phyloP scores from a whole-genome alignment of 2,329 filamentous ascomycete genomes.

The Sporothrix phasma region DNA sequence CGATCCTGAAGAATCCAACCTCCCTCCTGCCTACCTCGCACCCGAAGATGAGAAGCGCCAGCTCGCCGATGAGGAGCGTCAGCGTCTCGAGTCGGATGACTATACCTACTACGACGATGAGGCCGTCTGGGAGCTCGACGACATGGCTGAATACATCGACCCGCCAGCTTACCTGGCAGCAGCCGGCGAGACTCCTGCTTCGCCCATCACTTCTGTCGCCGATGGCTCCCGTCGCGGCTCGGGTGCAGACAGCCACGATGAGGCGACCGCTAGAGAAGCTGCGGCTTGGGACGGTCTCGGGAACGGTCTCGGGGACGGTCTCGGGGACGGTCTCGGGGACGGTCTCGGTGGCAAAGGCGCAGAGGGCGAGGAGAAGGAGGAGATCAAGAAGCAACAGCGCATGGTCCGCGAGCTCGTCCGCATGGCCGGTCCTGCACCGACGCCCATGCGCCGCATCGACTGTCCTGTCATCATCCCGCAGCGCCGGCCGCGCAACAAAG shows the following conservation, averaged over 20 bases:
- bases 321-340: no score
- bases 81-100: neutral
- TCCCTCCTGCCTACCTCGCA: neutral
- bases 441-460: conserved; percentile 18
- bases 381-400: conserved; percentile 16
- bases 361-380: conserved; percentile 14
- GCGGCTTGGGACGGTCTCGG: no score
- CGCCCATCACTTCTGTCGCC: neutral
- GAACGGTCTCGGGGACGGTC: no score
- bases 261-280: neutral
- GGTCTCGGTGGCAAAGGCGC: neutral
- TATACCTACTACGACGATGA: conserved; percentile 18
- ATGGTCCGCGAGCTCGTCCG: conserved; percentile 19
- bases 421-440: conserved; percentile 19
- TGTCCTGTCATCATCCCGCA: conserved; percentile 32
- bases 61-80: neutral
- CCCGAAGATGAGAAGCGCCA: conserved; percentile 6
- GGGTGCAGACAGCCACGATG: neutral
- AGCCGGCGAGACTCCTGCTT: neutral
- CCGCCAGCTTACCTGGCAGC: conserved; percentile 15
- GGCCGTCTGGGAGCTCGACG: conserved; percentile 22
- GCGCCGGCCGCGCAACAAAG: conserved; percentile 27
- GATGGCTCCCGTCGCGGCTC: neutral
- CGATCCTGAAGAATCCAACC: neutral
- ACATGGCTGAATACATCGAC: conserved; percentile 19